Evolutionary conservation across 176 grass and related monocot genomes (phyloP), one percentile per base, ranked within the genome.

Genomic region (Triticum urartu): DNA sequence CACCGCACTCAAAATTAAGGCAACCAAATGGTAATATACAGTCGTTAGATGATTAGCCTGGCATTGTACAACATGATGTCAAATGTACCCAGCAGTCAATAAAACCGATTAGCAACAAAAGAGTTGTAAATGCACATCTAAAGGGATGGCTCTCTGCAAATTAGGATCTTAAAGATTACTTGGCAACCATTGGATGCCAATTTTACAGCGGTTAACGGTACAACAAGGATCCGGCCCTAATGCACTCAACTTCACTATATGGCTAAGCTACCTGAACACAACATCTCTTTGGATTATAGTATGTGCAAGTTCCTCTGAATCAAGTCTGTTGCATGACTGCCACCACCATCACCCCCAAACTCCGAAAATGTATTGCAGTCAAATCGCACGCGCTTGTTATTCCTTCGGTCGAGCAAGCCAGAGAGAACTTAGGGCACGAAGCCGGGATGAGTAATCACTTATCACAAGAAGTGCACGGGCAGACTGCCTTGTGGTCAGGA

Each of bases 361-460:
- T 38, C 71, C 58, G 38, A 76, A 80, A 60, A 72, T 68, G 85
- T 63, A 38, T 70, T 60, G 60, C 75, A 38, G 75, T 76, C 68
- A 87, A 63, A 50, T 85, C 33, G 56, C 30, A 50, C n/a, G 50
- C 0, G 0, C 48, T 88, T 84, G 42, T 87, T 92, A 95, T 81
- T 98, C 96, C 63, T 91, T 91, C 2, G 96, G 96, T 43, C 96
- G 86, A 86, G 96, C 96, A 84, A 98, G 93, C 96, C 96, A 98
- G 26, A 98, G 88, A 82, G 96, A 98, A 73, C 96, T 98, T 79
- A 98, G 79, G 81, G 96, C 96, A 79, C 96, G 93, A 69, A 98
- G 93, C 17, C 96, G 89, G 24, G 96, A 98, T 64, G 91, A 95
- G 78, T 98, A 98, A 92, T 95, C 96, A 50, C 84, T 89, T 89